Evolutionary conservation across 176 grass and related monocot species (phyloP), one percentile per base, ranked within the genome.

Genomic region (Hyparrhenia diplandra): DNA sequence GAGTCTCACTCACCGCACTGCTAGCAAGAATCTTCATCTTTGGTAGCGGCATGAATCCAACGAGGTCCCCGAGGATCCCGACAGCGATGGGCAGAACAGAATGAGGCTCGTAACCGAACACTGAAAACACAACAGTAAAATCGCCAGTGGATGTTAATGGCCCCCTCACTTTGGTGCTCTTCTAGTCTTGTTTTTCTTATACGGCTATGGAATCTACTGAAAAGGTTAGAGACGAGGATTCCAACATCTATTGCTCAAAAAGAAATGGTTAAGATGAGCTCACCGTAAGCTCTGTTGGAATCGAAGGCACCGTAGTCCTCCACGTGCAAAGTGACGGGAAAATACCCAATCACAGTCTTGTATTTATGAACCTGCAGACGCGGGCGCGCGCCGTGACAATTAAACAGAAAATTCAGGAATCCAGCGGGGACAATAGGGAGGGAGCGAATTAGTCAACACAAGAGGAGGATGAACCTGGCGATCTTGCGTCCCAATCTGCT

Each of bases 51-150:
- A 98, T 90, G 64, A 98, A 95, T 46, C 92, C 92, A 37, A 86
- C 81, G 30, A 86, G 79, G 24, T 90, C 82, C 14, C 79, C 47
- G 12, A 98, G 86, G 69, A 70, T 67, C 12, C 81, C 69, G 16
- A 93, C 35, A 35, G 81, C 92, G 64, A 98, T 95, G 60, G 96
- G 96, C 36, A 98, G 12, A 69, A 98, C 92, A 20, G 88, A 98
- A 69, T 98, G 96, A 4, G 92, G 96, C 77, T 98, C 96, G 42
- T 84, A 98, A 47, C 92, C 92, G 70, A 98, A 91, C 75, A 98
- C 96, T 98, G 74, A 73, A 91, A 64, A 36, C 32, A 79, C 11
- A 27, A 40, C 2, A 54, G 1, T 20, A 8, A 77, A 47, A 75
- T 80, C 28, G 46, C 0, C 21, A 63, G 25, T 6, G 45, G 61